Percentiles rank a stretch among this genome's conserved stretches.
phyloP scores from a whole-genome alignment of 441 rosid genomes.

The Dalechampia spathulata region DNA sequence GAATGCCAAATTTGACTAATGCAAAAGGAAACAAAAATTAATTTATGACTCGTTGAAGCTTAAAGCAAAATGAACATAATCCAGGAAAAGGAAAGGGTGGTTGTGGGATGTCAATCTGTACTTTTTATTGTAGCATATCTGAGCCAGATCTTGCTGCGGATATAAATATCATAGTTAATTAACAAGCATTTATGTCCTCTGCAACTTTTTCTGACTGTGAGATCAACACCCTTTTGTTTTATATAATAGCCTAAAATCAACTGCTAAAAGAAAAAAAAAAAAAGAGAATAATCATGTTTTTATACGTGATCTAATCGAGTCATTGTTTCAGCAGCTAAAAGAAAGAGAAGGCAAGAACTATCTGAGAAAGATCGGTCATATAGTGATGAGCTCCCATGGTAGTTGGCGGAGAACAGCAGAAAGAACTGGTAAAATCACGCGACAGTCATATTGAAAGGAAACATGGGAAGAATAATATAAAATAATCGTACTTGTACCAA shows the following conservation, averaged over 20 bases:
- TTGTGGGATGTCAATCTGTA: conserved; percentile 1
- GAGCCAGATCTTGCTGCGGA: background rate
- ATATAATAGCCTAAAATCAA: background rate
- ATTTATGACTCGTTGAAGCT: conserved; percentile 11
- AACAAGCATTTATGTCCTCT: background rate
- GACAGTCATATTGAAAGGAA: too few species aligned
- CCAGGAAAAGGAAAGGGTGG: conserved; percentile 7
- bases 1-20: conserved; percentile 43
- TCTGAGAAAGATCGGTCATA: background rate
- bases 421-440: too few species aligned
- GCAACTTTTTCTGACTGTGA: background rate
- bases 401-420: background rate
- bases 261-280: conserved; percentile 2
- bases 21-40: conserved; percentile 20
- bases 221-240: background rate
- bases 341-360: background rate
- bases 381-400: conserved; percentile 5
- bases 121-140: background rate
- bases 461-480: too few species aligned
- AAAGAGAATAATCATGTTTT: too few species aligned
- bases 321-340: background rate
- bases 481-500: too few species aligned
- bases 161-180: background rate
- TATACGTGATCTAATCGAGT: too few species aligned
- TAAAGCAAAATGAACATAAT: conserved; percentile 4